Evolutionary conservation across 164 flowering plant genomes (phyloP), one percentile per base, ranked within the genome.

Genomic region (Nelumbo lutea): DNA sequence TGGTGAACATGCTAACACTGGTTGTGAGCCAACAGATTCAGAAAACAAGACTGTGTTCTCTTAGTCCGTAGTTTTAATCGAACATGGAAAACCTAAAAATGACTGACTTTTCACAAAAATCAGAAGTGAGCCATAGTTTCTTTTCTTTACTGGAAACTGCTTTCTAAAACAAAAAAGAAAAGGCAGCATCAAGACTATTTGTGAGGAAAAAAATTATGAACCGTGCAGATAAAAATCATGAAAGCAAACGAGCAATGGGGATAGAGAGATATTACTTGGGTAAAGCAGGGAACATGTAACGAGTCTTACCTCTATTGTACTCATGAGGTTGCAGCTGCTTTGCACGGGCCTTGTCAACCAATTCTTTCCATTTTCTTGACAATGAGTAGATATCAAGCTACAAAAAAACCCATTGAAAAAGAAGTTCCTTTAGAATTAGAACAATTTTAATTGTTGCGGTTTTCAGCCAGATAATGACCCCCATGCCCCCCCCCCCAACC

Each of bases 281-380:
- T 15, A 9, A 39, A 45, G 43, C 10, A 14, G 53, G 9, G 39
- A 4, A 42, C 10, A 10, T 40, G 38, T 14, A n/a, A n/a, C 4
- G 2, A 13, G 42, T 7, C 9, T 59, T 79, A 95, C 99, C 97
- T 74, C 98, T 76, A 66, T 61, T 88, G 79, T 92, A 95, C 72
- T 92, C 98, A 64, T 92, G 85, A 71, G 97, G 96, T 69, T 92
- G 97, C 68, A 95, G 83, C 79, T 88, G 99, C 87, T 95, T 95
- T 51, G 97, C 89, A 8, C 97, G 82, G 60, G 99, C 99, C 88
- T 95, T 95, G 27, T 89, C 97, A 65, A 95, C 99, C 63, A 95
- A 78, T 74, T 92, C 98, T 81, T 90, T 95, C 98, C 99, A 95
- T 79, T 89, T 92, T 77, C 98, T 86, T 62, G 98, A 95, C 72